phyloP scores from a whole-genome alignment of 352 stramenopile genomes.

The Phytophthora podocarpi region DNA sequence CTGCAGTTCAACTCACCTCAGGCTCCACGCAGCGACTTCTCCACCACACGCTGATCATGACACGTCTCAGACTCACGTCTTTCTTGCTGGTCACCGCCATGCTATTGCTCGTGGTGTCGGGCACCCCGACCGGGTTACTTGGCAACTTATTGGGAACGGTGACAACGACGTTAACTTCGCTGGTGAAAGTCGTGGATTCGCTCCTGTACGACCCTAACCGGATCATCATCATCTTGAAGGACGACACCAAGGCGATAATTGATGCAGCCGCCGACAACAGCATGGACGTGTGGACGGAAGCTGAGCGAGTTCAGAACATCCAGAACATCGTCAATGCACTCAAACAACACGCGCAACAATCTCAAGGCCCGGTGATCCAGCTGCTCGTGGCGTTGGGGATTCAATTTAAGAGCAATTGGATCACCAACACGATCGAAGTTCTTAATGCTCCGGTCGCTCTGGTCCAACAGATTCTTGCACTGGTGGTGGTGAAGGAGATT shows the following conservation, averaged over 20 bases:
- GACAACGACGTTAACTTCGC: not conserved
- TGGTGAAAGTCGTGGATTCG: constrained; percentile 20
- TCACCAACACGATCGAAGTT: constrained; percentile 48
- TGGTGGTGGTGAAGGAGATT: constrained; percentile 34
- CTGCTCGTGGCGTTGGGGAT: constrained; percentile 7
- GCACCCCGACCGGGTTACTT: constrained; percentile 9
- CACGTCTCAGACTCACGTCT: constrained; percentile 10
- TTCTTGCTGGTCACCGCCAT: constrained; percentile 12
- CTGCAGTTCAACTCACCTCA: constrained; percentile 3
- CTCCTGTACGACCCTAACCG: constrained; percentile 1
- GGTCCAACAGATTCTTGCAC: constrained; percentile 20
- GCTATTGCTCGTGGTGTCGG: constrained; percentile 10
- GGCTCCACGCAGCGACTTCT: not conserved
- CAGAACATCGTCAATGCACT: constrained; percentile 27
- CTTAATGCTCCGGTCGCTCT: constrained; percentile 28
- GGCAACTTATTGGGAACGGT: constrained; percentile 1
- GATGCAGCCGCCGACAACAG: constrained; percentile 8
- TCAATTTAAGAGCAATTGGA: constrained; percentile 32
- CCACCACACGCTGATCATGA: constrained; percentile 15
- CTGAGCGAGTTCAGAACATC: constrained; percentile 23
- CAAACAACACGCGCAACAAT: constrained; percentile 7
- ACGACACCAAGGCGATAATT: constrained; percentile 9
- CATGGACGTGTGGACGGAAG: constrained; percentile 23
- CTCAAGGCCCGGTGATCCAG: constrained; percentile 15
- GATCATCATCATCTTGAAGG: constrained; percentile 29